A percentile compares a stretch with the other conserved stretches of the same genome.
These are phyloP conservation scores for Globisporangium cystogenes DNA, from an alignment of 352 stramenopile genomes.

Conservation along the genomic window DNA sequence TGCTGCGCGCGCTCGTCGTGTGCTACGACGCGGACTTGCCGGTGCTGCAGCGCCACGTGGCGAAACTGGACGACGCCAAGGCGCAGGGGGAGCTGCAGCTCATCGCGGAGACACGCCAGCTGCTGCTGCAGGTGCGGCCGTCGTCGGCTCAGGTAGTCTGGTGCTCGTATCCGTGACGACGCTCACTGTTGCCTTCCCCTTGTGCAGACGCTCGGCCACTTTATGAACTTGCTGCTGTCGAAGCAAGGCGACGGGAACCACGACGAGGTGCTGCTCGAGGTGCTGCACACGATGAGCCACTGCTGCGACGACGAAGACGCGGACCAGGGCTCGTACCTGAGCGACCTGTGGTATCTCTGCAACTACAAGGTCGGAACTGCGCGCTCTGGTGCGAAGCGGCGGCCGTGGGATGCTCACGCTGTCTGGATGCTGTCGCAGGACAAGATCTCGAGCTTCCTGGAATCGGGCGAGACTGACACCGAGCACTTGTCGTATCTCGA, in stretches of 20 bases:
- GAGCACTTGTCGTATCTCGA: slow-evolving; percentile 69
- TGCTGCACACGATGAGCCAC: slow-evolving; percentile 59
- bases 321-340: slow-evolving; percentile 66
- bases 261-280: slow-evolving; percentile 45
- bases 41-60: slow-evolving; percentile 33
- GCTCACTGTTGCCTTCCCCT: neutral
- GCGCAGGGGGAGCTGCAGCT: slow-evolving; percentile 21
- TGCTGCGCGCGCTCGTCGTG: slow-evolving; percentile 42
- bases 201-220: slow-evolving; percentile 16
- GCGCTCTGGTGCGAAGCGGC: too few species aligned
- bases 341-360: slow-evolving; percentile 63
- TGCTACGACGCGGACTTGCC: slow-evolving; percentile 62
- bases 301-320: slow-evolving; percentile 35
- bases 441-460: slow-evolving; percentile 49
- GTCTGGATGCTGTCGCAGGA: too few species aligned
- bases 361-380: slow-evolving; percentile 39
- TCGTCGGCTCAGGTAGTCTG: too few species aligned
- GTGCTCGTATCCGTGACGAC: neutral
- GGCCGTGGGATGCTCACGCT: too few species aligned
- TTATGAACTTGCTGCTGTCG: slow-evolving; percentile 35
- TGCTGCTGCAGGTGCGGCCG: slow-evolving; percentile 30
- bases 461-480: slow-evolving; percentile 37
- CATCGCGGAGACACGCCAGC: slow-evolving; percentile 37
- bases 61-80: slow-evolving; percentile 38
- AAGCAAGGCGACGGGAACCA: slow-evolving; percentile 14